Percentiles rank a stretch among this genome's conserved stretches.
Evolutionary conservation across 257 asterid genomes (phyloP).

Genomic region (Lantana camara): DNA sequence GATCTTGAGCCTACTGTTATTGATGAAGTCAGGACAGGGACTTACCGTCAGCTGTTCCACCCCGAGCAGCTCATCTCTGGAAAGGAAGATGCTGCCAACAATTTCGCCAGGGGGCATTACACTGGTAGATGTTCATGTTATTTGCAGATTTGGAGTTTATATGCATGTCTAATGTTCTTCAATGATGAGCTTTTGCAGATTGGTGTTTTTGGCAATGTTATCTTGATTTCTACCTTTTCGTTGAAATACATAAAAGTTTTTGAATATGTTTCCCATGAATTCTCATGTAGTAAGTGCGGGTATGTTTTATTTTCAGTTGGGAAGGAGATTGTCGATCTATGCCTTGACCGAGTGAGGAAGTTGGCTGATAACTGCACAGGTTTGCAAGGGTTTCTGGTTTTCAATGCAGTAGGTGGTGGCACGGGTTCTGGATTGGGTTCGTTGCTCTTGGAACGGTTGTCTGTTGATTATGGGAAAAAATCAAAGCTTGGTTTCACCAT

Average conservation of each 20-base stretch:
- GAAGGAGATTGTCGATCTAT: slow-evolving; percentile 79
- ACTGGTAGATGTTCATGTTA: slow-evolving; percentile 32
- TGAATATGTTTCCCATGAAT: neutral
- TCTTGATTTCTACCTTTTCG: neutral
- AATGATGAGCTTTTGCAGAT: neutral
- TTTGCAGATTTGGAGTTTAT: slow-evolving; percentile 7
- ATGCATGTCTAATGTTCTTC: neutral
- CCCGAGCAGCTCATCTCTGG: slow-evolving; percentile 58
- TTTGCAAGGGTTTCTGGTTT: slow-evolving; percentile 87
- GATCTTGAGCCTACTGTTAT: slow-evolving; percentile 59
- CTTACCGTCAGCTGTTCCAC: slow-evolving; percentile 55
- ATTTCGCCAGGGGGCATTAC: slow-evolving; percentile 52
- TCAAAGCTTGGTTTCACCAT: slow-evolving; percentile 93
- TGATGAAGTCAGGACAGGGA: slow-evolving; percentile 50
- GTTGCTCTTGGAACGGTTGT: slow-evolving; percentile 78
- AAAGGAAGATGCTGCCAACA: slow-evolving; percentile 58
- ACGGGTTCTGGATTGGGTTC: slow-evolving; percentile 96
- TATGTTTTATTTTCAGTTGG: slow-evolving; percentile 40
- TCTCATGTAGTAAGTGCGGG: too few species aligned
- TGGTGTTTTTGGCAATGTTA: neutral
- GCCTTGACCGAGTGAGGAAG: slow-evolving; percentile 92
- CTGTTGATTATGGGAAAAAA: slow-evolving; percentile 88
- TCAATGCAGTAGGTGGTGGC: slow-evolving; percentile 93
- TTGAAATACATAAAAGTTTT: neutral
- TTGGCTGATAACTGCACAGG: slow-evolving; percentile 98